Evolutionary conservation across 2,329 filamentous ascomycete species (phyloP), one percentile per base, ranked within the genome.

Genomic region (Fusarium algeriense): DNA sequence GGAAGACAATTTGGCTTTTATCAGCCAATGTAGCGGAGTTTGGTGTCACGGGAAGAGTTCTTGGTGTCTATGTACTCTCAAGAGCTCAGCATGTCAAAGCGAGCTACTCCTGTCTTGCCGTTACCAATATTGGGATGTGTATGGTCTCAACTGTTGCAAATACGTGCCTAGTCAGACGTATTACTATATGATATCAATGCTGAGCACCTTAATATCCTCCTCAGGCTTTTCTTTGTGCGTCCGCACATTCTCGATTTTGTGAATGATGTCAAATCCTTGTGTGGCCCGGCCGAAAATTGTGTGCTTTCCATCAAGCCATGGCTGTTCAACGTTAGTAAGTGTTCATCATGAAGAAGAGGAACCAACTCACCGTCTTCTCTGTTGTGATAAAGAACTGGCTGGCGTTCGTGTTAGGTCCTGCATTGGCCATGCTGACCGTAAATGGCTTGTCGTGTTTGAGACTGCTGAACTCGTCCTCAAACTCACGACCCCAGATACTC

Each of bases 351-450:
- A 15, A 30, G 17, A 19, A 20, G 26, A 20, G 4, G 53, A 17
- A 35, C 14, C 20, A 59, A 86, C 90, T 84, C 84, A 92, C 91
- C 73, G 96, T 94, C 84, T 97, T 97, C 82, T 98, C 97, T 1
- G 95, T 98, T 0, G 96, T 99, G 73, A 99, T 97, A 77, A 99
- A 99, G 80, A 99, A 99, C 80, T 99, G 96, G 77, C 92, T 96
- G 17, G 93, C 96, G 79, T 99, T 99, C 38, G 95, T 98, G 76
- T 95, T 94, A 0, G 94, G 94, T 0, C 96, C 96, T 0, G 96
- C 95, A 80, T 99, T 99, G 15, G 96, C 96, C 96, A 99, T 99
- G 79, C 93, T 97, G 63, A 98, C 86, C 0, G 95, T 98, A 80
- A 97, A 99, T 4, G 96, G 92, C 83, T 96, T 97, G 83, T 99